Conservation (phyloP, 768 basidiomycete genomes). For the button mushroom (Agaricus bisporus) region DNA sequence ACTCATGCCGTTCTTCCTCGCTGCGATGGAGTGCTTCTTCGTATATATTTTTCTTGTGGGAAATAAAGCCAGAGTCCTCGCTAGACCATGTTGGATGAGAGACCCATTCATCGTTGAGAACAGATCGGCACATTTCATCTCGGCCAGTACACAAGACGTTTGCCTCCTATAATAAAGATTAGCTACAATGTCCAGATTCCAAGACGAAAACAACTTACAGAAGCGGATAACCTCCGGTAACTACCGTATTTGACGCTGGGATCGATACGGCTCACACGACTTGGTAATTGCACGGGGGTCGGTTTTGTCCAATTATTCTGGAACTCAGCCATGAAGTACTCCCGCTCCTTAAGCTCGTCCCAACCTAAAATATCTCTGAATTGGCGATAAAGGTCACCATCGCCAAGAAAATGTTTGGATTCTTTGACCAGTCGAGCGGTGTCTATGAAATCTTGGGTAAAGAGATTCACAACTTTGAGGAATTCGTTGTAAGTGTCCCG, state of each 20-base stretch:
- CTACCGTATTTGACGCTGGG: conserved; percentile 76
- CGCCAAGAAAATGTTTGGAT: conserved; percentile 66
- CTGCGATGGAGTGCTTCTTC: conserved; percentile 95
- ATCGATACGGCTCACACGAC: conserved; percentile 56
- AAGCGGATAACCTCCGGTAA: conserved; percentile 77
- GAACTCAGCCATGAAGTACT: conserved; percentile 42
- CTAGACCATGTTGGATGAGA: conserved; percentile 94
- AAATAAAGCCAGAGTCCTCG: conserved; percentile 87
- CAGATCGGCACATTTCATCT: conserved; percentile 94
- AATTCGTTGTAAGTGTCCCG: conserved; percentile 90
- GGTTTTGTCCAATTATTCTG: conserved; percentile 49
- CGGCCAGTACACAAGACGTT: conserved; percentile 89
- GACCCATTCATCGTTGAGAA: conserved; percentile 98
- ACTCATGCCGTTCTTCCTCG: conserved; percentile 98
- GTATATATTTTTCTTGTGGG: conserved; percentile 91
- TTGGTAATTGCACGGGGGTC: conserved; percentile 32
- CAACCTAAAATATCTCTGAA: conserved; percentile 86
- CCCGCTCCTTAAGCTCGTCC: conserved; percentile 68
- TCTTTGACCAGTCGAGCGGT: conserved; percentile 77
- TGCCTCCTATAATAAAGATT: conserved; percentile 54
- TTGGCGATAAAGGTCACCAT: conserved; percentile 72
- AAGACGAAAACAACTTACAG: conserved; percentile 43
- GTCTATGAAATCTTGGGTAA: conserved; percentile 92
- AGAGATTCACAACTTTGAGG: conserved; percentile 90
- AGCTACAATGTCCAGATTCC: neutral